Base-by-base conservation (phyloP, 129 eudicot genomes). In the Lonicera japonica region DNA sequence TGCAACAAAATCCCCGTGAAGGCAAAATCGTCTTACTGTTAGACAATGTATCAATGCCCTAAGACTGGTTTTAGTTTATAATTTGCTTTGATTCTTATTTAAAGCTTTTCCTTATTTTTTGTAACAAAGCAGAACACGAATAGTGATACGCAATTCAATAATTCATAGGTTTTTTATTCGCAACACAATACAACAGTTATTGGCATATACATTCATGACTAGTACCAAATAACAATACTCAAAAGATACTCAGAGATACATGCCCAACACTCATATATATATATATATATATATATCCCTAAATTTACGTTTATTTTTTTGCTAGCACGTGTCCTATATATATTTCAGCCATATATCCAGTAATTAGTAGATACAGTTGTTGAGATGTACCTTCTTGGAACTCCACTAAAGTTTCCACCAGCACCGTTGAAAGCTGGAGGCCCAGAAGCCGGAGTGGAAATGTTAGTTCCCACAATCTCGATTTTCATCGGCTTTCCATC, bases 401-500 rank as follows among this genome's bases (percentile, higher is more conserved):
- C 65, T 23, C 73, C 82, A 63, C 59, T 73, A 60, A 77, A 73
- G 69, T 74, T 79, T 66, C 83, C 77, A 41, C 41, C 16, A 62
- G 67, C 12, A 21, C 63, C 76, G 71, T 66, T 74, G 18, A 65
- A 52, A 53, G 71, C 19, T 15, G 77, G 80, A 54, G 64, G 72
- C 63, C 74, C 73, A 38, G 60, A 73, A 69, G 63, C 76, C 41
- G 85, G 80, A 25, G 83, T 65, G 7, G 67, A 81, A 17, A 89
- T 61, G 66, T 89, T 89, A 47, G 85, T 71, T 22, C 94, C 96
- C 29, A 85, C 89, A 40, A 89, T 70, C 82, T 85, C 96, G 45
- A 89, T 73, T 72, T 80, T 85, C 94, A 89, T 89, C 11, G 95
- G 96, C 83, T 85, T 89, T 57, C 96, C 96, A 73, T 89, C 96